Base-by-base conservation (phyloP, 768 basidiomycete species). In the Fibroporia radiculosa region DNA sequence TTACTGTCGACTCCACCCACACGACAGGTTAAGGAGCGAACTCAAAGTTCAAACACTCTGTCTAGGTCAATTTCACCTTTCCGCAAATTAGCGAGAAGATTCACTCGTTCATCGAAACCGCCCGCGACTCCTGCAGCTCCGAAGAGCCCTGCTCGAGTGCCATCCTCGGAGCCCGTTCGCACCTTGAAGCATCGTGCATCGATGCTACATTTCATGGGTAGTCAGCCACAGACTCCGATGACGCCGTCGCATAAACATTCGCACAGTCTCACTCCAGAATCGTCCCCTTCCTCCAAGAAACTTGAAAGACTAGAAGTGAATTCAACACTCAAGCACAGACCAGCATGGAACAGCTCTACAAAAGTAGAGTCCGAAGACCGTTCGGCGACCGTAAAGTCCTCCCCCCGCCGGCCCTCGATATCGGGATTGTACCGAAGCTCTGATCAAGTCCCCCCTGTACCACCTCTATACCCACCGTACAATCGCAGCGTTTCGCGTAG, bases 31-130 rank as follows among this genome's bases (percentile, higher is more conserved):
- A 50, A 78, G 56, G 54, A 65, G 53, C 48, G 65, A 45, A 55
- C 59, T 12, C 52, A 59, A 18, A 60, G 74, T 54, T 63, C 71
- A 7, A 77, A 74, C 48, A 71, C 80, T 1, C 58, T 90, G 26
- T 86, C 85, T 1, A 68, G 81, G 46, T 85, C 86, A 0, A 84
- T 89, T 46, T 90, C 88, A 6, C 89, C 88, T 0, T 74, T 91
- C 48, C 75, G 83, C 37, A 88, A 80, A 61, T 70, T 91, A 56
- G 88, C 88, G 1, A 74, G 77, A 45, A 89, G 67, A 61, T 64
- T 91, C 24, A 79, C 80, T n/a, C 18, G 19, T 20, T 31, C 29
- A 29, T 29, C 29, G 12, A 27, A 27, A n/a, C 28, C 16, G 4
- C 16, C 41, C 10, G 16, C 27, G 16, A 51, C 50, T 11, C 45